phyloP scores from a whole-genome alignment of 2,329 filamentous ascomycete species.

The Colletotrichum cereale region DNA sequence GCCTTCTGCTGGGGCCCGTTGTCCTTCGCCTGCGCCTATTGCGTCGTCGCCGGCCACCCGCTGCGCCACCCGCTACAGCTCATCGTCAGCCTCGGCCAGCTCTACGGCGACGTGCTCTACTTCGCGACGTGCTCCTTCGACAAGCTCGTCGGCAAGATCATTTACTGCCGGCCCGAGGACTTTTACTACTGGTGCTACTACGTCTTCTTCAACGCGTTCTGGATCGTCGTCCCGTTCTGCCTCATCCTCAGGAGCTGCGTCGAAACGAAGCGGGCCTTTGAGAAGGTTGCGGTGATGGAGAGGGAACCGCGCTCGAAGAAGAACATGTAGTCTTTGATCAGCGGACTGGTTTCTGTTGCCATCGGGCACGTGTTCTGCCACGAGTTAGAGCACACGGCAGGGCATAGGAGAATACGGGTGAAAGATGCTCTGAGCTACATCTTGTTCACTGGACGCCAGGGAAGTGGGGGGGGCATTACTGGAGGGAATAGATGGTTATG shows the following conservation, averaged over 20 bases:
- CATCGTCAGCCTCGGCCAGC: constrained; percentile 60
- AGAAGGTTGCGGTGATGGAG: constrained; percentile 43
- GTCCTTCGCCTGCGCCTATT: constrained; percentile 60
- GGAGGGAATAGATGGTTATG: too few relatives aligned
- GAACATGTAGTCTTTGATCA: neutral
- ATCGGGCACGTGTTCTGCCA: neutral
- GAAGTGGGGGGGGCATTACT: too few relatives aligned
- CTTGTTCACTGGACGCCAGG: too few relatives aligned
- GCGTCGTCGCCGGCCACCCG: constrained; percentile 58
- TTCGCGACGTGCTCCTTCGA: constrained; percentile 62
- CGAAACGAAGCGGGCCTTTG: constrained; percentile 46
- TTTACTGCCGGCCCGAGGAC: constrained; percentile 63
- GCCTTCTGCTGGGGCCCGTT: constrained; percentile 66
- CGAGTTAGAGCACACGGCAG: too few relatives aligned
- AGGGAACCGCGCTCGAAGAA: constrained; percentile 5
- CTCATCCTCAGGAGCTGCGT: constrained; percentile 49
- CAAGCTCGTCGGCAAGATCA: constrained; percentile 51
- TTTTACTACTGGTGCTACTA: constrained; percentile 68
- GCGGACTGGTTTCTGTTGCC: too few relatives aligned
- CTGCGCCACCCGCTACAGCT: constrained; percentile 62
- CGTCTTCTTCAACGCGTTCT: constrained; percentile 64
- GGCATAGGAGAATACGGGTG: too few relatives aligned
- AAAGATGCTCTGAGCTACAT: too few relatives aligned
- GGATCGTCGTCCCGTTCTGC: constrained; percentile 62
- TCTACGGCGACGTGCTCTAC: constrained; percentile 67